Base-by-base conservation (phyloP, 768 basidiomycete genomes). In the Psilocybe sp. region DNA sequence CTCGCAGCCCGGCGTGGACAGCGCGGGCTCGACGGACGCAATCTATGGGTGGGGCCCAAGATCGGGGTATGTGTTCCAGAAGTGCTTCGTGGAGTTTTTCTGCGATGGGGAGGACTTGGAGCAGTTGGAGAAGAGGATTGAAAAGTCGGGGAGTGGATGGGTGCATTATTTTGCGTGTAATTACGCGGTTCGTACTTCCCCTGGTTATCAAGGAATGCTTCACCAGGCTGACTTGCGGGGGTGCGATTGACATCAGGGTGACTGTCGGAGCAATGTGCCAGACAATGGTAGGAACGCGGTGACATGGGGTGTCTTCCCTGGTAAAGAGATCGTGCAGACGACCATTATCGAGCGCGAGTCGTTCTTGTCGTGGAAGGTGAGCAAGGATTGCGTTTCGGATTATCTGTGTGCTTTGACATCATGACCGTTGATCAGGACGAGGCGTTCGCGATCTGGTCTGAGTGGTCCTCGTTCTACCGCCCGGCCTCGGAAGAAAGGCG, bases 281-380 rank as follows among this genome's bases (percentile, higher is more conserved):
- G 82, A 86, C 40, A 83, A 80, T 32, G 87, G 82, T 12, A 81
- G 90, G 49, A 98, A 98, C 66, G 95, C 94, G 0, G 97, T 99
- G 6, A 99, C 97, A 1, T 99, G 97, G 97, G 97, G 95, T 49
- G 87, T 98, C 5, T 99, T 99, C 66, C 92, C 94, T 0, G 97
- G 92, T 0, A 90, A 97, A 63, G 97, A 99, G 68, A 87, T 99
- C 40, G 81, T 87, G 1, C 96, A 98, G 61, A 91, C 96, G 5
- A 99, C 97, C 0, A 93, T 98, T 57, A 98, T 99, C 33, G 97
- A 98, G 63, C 82, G 81, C 44, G 88, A 93, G 62, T 96, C 92
- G 12, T 99, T 99, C 76, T 69, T 91, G 33, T 86, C 92, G 0
- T 99, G 97, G 97, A 98, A 95, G 87, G 96, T 94, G 40, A 16